Conservation (phyloP, 2,329 filamentous ascomycete genomes). For the Aulographum hederae region DNA sequence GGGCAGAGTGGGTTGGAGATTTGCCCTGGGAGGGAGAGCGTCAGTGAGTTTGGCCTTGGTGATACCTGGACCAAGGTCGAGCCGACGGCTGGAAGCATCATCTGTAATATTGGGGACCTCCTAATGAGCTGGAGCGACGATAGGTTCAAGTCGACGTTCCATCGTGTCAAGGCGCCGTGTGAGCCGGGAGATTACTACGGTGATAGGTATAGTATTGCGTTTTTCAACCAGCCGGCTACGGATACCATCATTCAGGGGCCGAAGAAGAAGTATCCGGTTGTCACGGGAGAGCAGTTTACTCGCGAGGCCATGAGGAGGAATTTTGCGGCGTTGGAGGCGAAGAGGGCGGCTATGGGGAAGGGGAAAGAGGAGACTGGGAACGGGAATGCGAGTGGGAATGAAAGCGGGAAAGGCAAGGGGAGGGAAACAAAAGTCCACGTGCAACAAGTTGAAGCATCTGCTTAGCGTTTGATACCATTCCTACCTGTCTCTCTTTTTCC, state of each 20-base stretch:
- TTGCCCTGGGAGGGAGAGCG: conserved; percentile 42
- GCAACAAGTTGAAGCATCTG: too few relatives aligned
- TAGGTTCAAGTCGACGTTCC: conserved; percentile 47
- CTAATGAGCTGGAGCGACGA: conserved; percentile 51
- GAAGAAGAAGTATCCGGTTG: conserved; percentile 39
- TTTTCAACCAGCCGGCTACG: conserved; percentile 45
- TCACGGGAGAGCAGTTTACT: conserved; percentile 44
- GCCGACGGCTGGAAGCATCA: conserved; percentile 32
- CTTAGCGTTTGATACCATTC: too few relatives aligned
- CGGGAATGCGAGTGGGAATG: conserved; percentile 6
- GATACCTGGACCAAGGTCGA: conserved; percentile 47
- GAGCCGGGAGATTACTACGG: conserved; percentile 37
- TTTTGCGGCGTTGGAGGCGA: conserved; percentile 32
- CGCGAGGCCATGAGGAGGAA: conserved; percentile 37
- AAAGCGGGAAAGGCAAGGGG: too few relatives aligned
- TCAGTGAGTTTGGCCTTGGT: conserved; percentile 38
- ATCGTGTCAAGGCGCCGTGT: conserved; percentile 42
- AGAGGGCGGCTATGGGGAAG: conserved; percentile 17
- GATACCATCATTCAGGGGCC: conserved; percentile 42
- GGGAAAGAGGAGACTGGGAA: conserved; percentile 9
- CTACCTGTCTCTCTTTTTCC: too few relatives aligned
- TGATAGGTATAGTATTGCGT: conserved; percentile 45
- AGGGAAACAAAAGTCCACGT: too few relatives aligned
- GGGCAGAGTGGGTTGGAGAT: conserved; percentile 46
- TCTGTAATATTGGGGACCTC: conserved; percentile 49